These are phyloP conservation scores for Solanum boliviense DNA, from an alignment of 257 asterid species.

Conservation along the genomic window DNA sequence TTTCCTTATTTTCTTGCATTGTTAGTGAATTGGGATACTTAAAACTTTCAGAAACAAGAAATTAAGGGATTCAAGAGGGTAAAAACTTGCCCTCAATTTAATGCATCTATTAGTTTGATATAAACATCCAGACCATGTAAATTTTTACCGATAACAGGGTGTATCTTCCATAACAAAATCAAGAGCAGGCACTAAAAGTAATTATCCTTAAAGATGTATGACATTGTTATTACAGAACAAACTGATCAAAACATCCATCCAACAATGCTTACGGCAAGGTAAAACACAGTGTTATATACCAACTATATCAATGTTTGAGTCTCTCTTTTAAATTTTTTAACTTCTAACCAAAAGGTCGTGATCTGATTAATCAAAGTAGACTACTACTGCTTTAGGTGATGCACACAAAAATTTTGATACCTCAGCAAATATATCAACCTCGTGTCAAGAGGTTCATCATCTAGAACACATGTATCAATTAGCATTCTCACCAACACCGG, in stretches of 20 bases:
- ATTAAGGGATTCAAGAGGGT: background rate
- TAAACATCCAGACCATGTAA: background rate
- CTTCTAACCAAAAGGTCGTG: background rate
- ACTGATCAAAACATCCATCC: background rate
- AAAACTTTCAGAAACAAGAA: background rate
- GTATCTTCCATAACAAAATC: background rate
- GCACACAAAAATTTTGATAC: background rate
- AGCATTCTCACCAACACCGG: background rate
- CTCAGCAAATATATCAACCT: background rate
- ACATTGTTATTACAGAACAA: background rate
- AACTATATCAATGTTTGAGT: background rate
- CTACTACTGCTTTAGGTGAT: background rate
- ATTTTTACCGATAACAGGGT: background rate
- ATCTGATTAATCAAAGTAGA: background rate
- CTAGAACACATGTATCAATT: background rate
- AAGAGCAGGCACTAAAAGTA: background rate
- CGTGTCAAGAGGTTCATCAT: background rate
- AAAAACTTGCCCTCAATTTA: background rate
- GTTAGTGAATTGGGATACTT: background rate
- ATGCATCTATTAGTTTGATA: background rate
- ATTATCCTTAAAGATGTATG: background rate
- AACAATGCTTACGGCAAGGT: background rate
- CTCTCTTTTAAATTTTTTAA: background rate
- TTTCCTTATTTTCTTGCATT: background rate
- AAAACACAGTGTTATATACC: background rate